These are phyloP conservation scores for Nitzschia sp. DNA, from an alignment of 108 stramenopile genomes.

Conservation along the genomic window DNA sequence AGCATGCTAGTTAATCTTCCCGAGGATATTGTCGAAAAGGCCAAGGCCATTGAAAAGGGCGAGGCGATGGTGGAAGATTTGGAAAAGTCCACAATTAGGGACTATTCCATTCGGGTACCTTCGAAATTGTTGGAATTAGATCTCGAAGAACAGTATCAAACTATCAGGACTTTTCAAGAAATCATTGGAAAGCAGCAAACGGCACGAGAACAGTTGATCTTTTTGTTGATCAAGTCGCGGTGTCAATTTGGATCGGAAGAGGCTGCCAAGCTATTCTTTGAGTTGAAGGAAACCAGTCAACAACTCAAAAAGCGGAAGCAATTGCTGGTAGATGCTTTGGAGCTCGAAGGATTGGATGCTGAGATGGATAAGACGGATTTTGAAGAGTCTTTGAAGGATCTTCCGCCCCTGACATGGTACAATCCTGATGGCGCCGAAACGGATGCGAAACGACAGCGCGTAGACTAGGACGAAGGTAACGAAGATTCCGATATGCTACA, in stretches of 20 bases:
- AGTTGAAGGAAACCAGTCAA: slow-evolving; percentile 30
- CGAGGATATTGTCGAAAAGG: slow-evolving; percentile 48
- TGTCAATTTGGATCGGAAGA: slow-evolving; percentile 79
- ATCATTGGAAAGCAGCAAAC: slow-evolving; percentile 60
- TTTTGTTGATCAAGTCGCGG: slow-evolving; percentile 68
- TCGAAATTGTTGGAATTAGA: slow-evolving; percentile 74
- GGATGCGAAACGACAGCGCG: neutral
- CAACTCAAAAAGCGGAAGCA: slow-evolving; percentile 67
- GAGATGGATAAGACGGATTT: slow-evolving; percentile 35
- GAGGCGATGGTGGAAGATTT: slow-evolving; percentile 21
- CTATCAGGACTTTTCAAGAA: slow-evolving; percentile 55
- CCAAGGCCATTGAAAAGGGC: slow-evolving; percentile 8
- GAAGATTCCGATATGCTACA: too few relatives aligned
- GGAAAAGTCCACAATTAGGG: slow-evolving; percentile 28
- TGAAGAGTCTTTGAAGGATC: slow-evolving; percentile 27
- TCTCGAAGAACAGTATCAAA: slow-evolving; percentile 58
- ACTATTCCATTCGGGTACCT: slow-evolving; percentile 52
- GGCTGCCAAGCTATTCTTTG: slow-evolving; percentile 62
- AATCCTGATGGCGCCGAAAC: neutral
- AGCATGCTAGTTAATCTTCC: slow-evolving; percentile 56
- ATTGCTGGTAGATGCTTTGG: slow-evolving; percentile 71
- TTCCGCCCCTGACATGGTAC: slow-evolving; percentile 54
- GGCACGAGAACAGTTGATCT: slow-evolving; percentile 59
- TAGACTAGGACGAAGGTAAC: too few relatives aligned
- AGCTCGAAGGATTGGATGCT: slow-evolving; percentile 75